Evolutionary conservation across 768 basidiomycete genomes (phyloP).

Genomic region (Astraeus odoratus): DNA sequence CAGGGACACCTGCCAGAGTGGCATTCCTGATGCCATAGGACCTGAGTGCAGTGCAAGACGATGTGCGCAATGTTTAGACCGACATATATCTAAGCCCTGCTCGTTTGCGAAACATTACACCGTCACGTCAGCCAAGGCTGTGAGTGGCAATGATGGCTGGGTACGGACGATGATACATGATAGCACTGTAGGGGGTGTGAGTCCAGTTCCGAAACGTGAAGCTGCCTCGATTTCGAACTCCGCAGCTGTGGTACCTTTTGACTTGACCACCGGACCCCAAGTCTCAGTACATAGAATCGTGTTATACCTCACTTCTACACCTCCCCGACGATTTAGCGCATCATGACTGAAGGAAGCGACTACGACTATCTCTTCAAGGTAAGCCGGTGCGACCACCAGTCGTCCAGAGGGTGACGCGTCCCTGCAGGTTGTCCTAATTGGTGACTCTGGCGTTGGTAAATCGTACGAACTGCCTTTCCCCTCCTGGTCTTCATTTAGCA

Average conservation of each 20-base stretch:
- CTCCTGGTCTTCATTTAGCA: conserved; percentile 1
- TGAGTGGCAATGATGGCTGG: too few relatives aligned
- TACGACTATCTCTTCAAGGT: conserved; percentile 99
- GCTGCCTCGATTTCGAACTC: conserved; percentile 30
- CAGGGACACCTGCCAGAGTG: too few relatives aligned
- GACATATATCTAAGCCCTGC: too few relatives aligned
- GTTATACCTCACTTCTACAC: conserved; percentile 1
- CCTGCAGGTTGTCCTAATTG: conserved; percentile 94
- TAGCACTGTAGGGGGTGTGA: too few relatives aligned
- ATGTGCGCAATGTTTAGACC: too few relatives aligned
- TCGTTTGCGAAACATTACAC: too few relatives aligned
- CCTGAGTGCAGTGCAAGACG: too few relatives aligned
- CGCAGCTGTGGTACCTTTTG: conserved; percentile 12
- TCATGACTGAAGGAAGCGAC: conserved; percentile 89
- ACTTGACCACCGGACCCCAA: background rate
- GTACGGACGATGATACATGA: too few relatives aligned
- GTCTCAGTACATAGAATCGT: conserved; percentile 4
- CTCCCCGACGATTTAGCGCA: conserved; percentile 5
- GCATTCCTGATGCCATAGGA: too few relatives aligned
- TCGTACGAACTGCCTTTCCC: conserved; percentile 59
- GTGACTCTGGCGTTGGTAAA: conserved; percentile 99
- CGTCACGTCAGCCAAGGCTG: too few relatives aligned
- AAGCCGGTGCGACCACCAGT: conserved; percentile 9
- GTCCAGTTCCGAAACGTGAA: too few relatives aligned
- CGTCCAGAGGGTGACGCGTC: background rate